Conservation (phyloP, 257 asterid genomes). For the Coffea canephora region DNA sequence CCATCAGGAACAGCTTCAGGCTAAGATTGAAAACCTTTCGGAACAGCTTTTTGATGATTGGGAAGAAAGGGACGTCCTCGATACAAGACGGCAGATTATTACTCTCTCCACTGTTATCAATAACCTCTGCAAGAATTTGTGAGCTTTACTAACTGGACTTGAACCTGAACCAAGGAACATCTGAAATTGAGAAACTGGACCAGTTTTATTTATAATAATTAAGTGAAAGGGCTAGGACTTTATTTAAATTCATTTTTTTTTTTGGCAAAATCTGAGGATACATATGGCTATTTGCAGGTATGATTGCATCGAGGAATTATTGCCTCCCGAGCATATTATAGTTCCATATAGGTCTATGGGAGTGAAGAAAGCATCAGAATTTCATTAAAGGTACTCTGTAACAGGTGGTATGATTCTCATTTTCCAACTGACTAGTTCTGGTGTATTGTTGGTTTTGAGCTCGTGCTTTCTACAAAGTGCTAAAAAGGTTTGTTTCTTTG, state of each 20-base stretch:
- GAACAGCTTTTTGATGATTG: conserved; percentile 38
- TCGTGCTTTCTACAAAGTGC: background rate
- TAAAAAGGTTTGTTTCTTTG: background rate
- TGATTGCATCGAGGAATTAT: conserved; percentile 53
- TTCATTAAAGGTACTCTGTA: conserved; percentile 6
- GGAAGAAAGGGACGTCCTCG: conserved; percentile 12
- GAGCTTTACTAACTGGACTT: conserved; percentile 16
- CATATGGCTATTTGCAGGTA: conserved; percentile 37
- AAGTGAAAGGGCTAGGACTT: background rate
- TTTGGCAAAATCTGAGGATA: background rate
- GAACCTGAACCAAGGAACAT: background rate
- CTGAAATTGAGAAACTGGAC: background rate
- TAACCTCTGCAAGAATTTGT: conserved; percentile 41
- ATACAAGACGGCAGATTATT: conserved; percentile 30
- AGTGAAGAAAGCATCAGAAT: conserved; percentile 47
- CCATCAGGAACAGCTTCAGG: conserved; percentile 60
- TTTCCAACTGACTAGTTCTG: background rate
- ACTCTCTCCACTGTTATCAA: conserved; percentile 32
- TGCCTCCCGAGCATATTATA: conserved; percentile 39
- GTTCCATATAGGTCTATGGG: conserved; percentile 51
- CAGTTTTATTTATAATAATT: background rate
- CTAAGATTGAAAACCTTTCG: conserved; percentile 47
- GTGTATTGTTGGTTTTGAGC: background rate
- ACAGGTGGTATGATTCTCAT: background rate
- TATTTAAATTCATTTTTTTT: background rate